Evolutionary conservation across 1,139 yeast genomes (phyloP).

Genomic region (Suhomyces terraborum): DNA sequence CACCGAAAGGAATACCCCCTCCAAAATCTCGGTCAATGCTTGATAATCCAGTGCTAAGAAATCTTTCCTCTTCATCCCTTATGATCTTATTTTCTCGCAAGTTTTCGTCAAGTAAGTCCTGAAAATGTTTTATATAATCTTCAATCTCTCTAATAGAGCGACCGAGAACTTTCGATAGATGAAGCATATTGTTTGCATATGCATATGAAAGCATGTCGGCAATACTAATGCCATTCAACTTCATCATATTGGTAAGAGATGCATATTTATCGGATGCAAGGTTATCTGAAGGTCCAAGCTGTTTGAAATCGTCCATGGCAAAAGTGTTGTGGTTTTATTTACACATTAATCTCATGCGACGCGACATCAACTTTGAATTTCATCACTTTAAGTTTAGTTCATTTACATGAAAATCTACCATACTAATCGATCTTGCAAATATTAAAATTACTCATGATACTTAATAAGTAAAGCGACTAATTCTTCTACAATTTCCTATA

Average conservation of each 20-base stretch:
- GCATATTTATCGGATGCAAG: slow-evolving; percentile 20
- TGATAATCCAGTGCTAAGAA: slow-evolving; percentile 63
- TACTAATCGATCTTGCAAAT: no score
- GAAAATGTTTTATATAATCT: slow-evolving; percentile 27
- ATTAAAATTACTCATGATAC: neutral
- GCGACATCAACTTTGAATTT: neutral
- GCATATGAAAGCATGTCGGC: slow-evolving; percentile 25
- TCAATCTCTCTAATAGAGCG: slow-evolving; percentile 52
- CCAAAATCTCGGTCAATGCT: slow-evolving; percentile 56
- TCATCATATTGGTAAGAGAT: slow-evolving; percentile 19
- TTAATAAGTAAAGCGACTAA: no score
- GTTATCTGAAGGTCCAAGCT: slow-evolving; percentile 20
- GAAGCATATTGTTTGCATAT: slow-evolving; percentile 20
- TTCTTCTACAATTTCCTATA: no score
- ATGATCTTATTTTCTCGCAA: slow-evolving; percentile 5
- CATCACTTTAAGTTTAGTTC: neutral
- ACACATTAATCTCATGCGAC: neutral
- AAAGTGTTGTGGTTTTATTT: neutral
- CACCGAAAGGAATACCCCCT: slow-evolving; percentile 71
- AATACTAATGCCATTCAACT: slow-evolving; percentile 26
- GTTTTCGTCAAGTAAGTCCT: slow-evolving; percentile 12
- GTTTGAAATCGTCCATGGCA: slow-evolving; percentile 32
- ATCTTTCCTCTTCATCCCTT: neutral
- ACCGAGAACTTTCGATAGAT: slow-evolving; percentile 44
- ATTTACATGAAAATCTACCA: neutral